These are phyloP conservation scores for Mycena sanguinolenta DNA, from an alignment of 768 basidiomycete genomes.

Conservation along the genomic window DNA sequence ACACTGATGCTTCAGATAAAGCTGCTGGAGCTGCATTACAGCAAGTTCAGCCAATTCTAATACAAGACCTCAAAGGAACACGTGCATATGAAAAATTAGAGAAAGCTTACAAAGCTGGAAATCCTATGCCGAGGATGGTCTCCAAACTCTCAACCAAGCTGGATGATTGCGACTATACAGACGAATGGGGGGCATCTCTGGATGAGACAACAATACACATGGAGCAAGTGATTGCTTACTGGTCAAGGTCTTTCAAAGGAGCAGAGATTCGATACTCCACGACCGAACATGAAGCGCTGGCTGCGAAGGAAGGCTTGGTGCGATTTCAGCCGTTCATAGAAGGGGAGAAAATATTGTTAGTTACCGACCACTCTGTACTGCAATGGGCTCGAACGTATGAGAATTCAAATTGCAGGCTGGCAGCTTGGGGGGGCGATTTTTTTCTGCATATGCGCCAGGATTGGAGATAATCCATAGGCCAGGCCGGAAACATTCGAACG, in stretches of 20 bases:
- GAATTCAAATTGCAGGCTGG: neutral
- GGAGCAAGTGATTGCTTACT: neutral
- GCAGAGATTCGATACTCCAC: neutral
- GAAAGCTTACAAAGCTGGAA: neutral
- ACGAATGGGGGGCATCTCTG: neutral
- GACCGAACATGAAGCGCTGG: neutral
- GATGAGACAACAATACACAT: neutral
- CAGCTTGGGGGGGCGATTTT: neutral
- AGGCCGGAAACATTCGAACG: no score
- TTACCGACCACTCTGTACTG: neutral
- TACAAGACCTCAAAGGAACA: neutral
- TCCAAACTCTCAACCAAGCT: neutral
- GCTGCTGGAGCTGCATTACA: slow-evolving; percentile 4
- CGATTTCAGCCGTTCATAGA: no score
- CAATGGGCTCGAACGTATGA: neutral
- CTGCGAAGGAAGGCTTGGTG: neutral
- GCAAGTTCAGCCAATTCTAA: neutral
- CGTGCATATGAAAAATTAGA: neutral
- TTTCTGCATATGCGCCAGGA: neutral
- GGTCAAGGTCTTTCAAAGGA: neutral
- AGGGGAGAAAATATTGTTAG: no score
- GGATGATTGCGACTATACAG: neutral
- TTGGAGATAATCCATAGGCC: neutral
- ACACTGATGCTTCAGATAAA: slow-evolving; percentile 4
- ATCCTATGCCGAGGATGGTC: neutral